Evolutionary conservation across 2,329 filamentous ascomycete genomes (phyloP), one percentile per base, ranked within the genome.

Genomic region (Orbilia oligospora): DNA sequence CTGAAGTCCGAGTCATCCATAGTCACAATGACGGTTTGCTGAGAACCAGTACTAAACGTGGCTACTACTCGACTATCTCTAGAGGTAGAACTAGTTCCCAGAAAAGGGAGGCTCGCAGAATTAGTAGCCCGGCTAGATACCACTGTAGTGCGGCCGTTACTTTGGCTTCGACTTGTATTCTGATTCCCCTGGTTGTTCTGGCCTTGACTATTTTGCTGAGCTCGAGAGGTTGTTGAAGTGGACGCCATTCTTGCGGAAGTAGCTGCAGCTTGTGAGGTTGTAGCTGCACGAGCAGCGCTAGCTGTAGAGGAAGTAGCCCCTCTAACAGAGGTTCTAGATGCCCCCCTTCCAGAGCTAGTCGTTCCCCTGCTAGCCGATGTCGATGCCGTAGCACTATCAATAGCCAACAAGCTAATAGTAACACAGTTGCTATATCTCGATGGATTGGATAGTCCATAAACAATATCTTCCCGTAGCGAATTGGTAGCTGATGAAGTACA

Each of bases 1-100:
- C 58, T 66, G 22, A 73, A 73, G 12, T 58, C 46, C 9, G 70
- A 66, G 9, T 58, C 46, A 51, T 73, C 51, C 61, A 73, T 67
- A 16, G 70, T 66, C 2, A 66, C 48, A 41, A 73, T 18, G 12
- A 73, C 38, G 20, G 70, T 73, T 20, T 55, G 46, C 4, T 53
- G 38, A 6, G 70, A 67, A 9, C 69, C 69, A 20, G 69, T 55
- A 8, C 41, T 55, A 38, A 63, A 48, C 16, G 67, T 71, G 10
- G 65, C 48, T 36, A 69, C 36, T 12, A 46, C 67, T 10, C 36
- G 24, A 38, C 55, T 12, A 22, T 20, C 41, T 30, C 38, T 46
- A 9, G 51, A 14, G 16, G 58, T n/a, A 46, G 61, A 16, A n/a
- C 22, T 36, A 16, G n/a, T 48, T 8, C 65, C 20, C 1, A 10